Evolutionary conservation across 768 basidiomycete species (phyloP).

Genomic region (Gelatoporia subvermispora): DNA sequence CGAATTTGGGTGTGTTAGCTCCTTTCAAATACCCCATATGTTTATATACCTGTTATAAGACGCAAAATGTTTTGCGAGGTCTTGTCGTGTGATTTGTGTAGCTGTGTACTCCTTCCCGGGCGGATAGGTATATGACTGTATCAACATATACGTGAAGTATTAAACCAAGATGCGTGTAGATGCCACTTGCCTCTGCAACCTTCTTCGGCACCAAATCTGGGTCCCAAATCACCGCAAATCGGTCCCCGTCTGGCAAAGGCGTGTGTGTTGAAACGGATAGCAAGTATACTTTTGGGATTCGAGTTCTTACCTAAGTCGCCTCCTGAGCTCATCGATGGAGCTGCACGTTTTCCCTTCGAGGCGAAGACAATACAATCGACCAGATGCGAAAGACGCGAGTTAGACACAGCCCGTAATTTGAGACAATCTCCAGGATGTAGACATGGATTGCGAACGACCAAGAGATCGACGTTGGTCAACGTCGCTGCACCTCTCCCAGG

Average conservation of each 20-base stretch:
- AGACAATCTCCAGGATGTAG: constrained; percentile 66
- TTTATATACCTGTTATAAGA: constrained; percentile 50
- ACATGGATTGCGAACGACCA: constrained; percentile 66
- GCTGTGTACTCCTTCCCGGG: constrained; percentile 50
- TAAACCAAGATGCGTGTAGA: neutral
- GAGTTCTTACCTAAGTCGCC: constrained; percentile 53
- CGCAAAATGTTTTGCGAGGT: constrained; percentile 64
- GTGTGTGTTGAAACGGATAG: too few species aligned
- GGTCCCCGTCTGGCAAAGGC: constrained; percentile 47
- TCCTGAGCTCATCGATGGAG: constrained; percentile 68
- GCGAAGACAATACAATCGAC: constrained; percentile 69
- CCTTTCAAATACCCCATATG: neutral
- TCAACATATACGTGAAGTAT: neutral
- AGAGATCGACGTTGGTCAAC: constrained; percentile 53
- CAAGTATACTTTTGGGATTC: neutral
- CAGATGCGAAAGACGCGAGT: constrained; percentile 47
- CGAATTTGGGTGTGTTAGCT: too few species aligned
- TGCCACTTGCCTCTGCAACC: constrained; percentile 44
- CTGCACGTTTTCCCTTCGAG: constrained; percentile 53
- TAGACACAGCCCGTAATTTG: constrained; percentile 55
- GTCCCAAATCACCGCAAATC: constrained; percentile 70
- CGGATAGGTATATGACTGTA: constrained; percentile 68
- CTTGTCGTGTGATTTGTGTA: constrained; percentile 44
- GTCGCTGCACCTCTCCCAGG: constrained; percentile 49
- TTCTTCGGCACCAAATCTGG: constrained; percentile 50